Percentiles rank a stretch among this genome's conserved stretches.
phyloP scores from a whole-genome alignment of 2,329 filamentous ascomycete genomes.

The Ascochyta clinopodiicola region DNA sequence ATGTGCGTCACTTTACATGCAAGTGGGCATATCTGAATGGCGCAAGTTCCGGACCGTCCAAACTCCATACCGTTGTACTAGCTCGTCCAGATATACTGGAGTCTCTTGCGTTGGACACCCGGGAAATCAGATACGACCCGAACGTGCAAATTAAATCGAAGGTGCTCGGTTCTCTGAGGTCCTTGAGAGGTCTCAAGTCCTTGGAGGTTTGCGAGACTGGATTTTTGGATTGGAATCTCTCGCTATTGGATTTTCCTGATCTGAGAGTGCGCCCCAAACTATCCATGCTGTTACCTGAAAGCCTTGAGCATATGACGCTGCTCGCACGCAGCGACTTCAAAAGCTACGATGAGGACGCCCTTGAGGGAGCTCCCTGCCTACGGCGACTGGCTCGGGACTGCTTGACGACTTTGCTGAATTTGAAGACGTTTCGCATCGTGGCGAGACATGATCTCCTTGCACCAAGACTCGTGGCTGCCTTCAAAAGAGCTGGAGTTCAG shows the following conservation, averaged over 20 bases:
- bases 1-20: slow-evolving; percentile 29
- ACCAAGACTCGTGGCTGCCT: neutral
- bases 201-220: slow-evolving; percentile 22
- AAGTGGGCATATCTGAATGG: slow-evolving; percentile 25
- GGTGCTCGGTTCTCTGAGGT: slow-evolving; percentile 19
- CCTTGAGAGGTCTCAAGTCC: slow-evolving; percentile 13
- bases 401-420: neutral
- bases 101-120: slow-evolving; percentile 23
- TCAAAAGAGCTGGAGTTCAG: neutral
- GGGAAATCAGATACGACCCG: slow-evolving; percentile 5
- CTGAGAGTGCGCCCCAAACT: neutral
- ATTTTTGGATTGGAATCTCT: slow-evolving; percentile 5
- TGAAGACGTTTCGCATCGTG: slow-evolving; percentile 2
- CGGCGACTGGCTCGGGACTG: slow-evolving; percentile 16
- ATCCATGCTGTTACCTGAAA: slow-evolving; percentile 18
- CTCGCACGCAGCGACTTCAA: neutral
- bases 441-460: neutral
- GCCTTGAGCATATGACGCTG: slow-evolving; percentile 18
- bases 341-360: neutral
- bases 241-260: slow-evolving; percentile 1
- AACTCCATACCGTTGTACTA: slow-evolving; percentile 20
- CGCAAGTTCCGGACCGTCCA: neutral
- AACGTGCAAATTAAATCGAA: neutral
- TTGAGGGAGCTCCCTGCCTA: slow-evolving; percentile 10
- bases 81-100: slow-evolving; percentile 24